Evolutionary conservation across 2,329 filamentous ascomycete species (phyloP), one percentile per base, ranked within the genome.

Genomic region (Sphaerulina populicola): DNA sequence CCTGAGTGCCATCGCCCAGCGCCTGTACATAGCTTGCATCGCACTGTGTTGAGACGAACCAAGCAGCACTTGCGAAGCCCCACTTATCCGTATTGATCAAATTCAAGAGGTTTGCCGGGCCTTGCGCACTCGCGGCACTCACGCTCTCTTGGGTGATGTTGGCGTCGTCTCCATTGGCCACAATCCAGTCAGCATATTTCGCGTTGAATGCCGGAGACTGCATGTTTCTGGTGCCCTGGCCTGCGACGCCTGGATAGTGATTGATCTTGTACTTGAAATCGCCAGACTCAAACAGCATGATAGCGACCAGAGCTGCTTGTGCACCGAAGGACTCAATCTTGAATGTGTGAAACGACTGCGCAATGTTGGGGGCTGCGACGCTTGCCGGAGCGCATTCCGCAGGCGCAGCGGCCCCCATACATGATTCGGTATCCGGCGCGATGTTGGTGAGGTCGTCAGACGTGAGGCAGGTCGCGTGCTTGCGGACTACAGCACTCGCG

Each of bases 161-260:
- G 53, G 59, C 61, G 41, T 49, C 62, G 54, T 30, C 61, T 58
- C 57, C 69, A 64, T 50, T 57, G 51, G 2, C 62, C 2, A 66
- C 62, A 2, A 83, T 57, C 1, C 64, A 73, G 0, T 71, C 68
- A 3, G 79, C 80, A 57, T 84, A 85, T 59, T 73, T 59, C 1
- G 71, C 56, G 59, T 83, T 80, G 66, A 70, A 82, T 1, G 67
- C 60, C 0, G 78, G 71, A 47, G 72, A 75, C 66, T 83, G 78
- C 82, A 85, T 85, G 63, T 81, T 82, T 3, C 79, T 70, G 0
- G 86, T 89, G 21, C 86, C 86, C 66, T 90, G 84, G 7, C 86
- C 86, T 0, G 82, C 75, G 0, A 70, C 63, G n/a, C 75, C 77
- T 1, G 77, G 77, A 70, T 67, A 77, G 60, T 81, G 72, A 69